A percentile compares a stretch with the other conserved stretches of the same genome.
Evolutionary conservation across 1,284 basidiomycete genomes (phyloP).

Genomic region (Rugiboletus extremiorientalis): DNA sequence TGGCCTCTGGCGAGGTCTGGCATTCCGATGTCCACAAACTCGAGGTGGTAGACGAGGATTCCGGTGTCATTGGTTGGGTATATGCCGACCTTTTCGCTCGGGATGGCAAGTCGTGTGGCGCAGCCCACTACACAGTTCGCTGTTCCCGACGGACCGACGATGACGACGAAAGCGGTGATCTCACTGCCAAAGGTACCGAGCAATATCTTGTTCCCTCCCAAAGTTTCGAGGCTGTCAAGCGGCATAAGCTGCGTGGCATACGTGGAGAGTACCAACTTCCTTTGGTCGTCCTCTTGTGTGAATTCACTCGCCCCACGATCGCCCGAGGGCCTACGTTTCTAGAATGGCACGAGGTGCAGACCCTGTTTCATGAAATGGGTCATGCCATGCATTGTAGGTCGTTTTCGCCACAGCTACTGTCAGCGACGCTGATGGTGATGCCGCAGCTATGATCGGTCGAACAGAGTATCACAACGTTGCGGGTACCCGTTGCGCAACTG

Average conservation of each 20-base stretch:
- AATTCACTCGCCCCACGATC: slow-evolving; percentile 72
- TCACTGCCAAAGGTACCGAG: slow-evolving; percentile 43
- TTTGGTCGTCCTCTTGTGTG: slow-evolving; percentile 89
- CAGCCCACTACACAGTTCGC: slow-evolving; percentile 96
- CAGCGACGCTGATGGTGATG: slow-evolving; percentile 16
- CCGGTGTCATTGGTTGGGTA: slow-evolving; percentile 89
- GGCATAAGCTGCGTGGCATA: slow-evolving; percentile 56
- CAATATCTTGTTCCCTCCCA: slow-evolving; percentile 45
- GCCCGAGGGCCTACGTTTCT: slow-evolving; percentile 71
- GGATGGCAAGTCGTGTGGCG: slow-evolving; percentile 84
- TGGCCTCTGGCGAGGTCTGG: slow-evolving; percentile 85
- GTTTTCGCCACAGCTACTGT: slow-evolving; percentile 1
- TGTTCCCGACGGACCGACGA: slow-evolving; percentile 92
- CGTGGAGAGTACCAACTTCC: slow-evolving; percentile 85
- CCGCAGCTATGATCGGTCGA: slow-evolving; percentile 91
- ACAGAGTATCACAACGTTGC: slow-evolving; percentile 98
- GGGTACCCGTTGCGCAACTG: slow-evolving; percentile 97
- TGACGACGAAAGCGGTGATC: slow-evolving; percentile 78
- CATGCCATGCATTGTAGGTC: slow-evolving; percentile 97
- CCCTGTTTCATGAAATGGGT: slow-evolving; percentile 98
- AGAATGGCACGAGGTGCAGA: slow-evolving; percentile 94
- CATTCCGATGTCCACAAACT: slow-evolving; percentile 86
- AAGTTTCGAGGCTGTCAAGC: slow-evolving; percentile 60
- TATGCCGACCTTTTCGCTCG: slow-evolving; percentile 92
- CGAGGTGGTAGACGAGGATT: slow-evolving; percentile 87